A percentile compares a stretch with the other conserved stretches of the same genome.
phyloP scores from a whole-genome alignment of 495 filamentous ascomycete species.

The Alectoria sarmentosa region DNA sequence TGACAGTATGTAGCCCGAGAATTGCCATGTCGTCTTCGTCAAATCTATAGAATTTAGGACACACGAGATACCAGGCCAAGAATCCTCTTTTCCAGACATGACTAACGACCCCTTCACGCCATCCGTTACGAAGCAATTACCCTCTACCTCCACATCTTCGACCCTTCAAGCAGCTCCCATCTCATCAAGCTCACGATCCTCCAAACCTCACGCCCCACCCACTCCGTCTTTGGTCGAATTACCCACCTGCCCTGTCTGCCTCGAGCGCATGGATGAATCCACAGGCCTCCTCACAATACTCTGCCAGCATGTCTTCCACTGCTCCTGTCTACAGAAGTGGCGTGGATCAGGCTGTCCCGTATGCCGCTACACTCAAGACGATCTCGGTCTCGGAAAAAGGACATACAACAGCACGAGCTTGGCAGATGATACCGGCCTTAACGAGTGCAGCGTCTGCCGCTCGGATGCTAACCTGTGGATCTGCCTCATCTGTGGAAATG shows the following conservation, averaged over 20 bases:
- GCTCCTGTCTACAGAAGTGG: slow-evolving; percentile 95
- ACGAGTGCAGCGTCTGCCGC: slow-evolving; percentile 67
- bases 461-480: slow-evolving; percentile 82
- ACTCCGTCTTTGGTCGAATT: slow-evolving; percentile 86
- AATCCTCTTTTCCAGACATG: slow-evolving; percentile 48
- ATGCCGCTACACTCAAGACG: slow-evolving; percentile 77
- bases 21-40: slow-evolving; percentile 92
- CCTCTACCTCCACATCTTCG: slow-evolving; percentile 33
- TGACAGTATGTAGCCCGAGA: slow-evolving; percentile 64
- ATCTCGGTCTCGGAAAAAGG: slow-evolving; percentile 33
- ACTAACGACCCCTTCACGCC: slow-evolving; percentile 61
- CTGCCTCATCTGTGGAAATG: slow-evolving; percentile 85
- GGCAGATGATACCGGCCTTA: slow-evolving; percentile 33
- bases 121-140: slow-evolving; percentile 27
- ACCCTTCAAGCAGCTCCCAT: slow-evolving; percentile 40
- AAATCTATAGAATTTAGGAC: slow-evolving; percentile 75
- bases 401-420: slow-evolving; percentile 16
- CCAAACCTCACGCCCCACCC: slow-evolving; percentile 84
- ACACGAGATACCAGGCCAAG: slow-evolving; percentile 30
- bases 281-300: slow-evolving; percentile 90
- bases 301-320: slow-evolving; percentile 98
- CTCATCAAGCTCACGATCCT: slow-evolving; percentile 48
- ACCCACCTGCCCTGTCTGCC: slow-evolving; percentile 91
- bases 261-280: slow-evolving; percentile 98
- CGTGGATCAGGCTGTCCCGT: slow-evolving; percentile 89